A percentile compares a stretch with the other conserved stretches of the same genome.
phyloP scores from a whole-genome alignment of 192 early-diverging fungal genomes.

The Endogone sp. region DNA sequence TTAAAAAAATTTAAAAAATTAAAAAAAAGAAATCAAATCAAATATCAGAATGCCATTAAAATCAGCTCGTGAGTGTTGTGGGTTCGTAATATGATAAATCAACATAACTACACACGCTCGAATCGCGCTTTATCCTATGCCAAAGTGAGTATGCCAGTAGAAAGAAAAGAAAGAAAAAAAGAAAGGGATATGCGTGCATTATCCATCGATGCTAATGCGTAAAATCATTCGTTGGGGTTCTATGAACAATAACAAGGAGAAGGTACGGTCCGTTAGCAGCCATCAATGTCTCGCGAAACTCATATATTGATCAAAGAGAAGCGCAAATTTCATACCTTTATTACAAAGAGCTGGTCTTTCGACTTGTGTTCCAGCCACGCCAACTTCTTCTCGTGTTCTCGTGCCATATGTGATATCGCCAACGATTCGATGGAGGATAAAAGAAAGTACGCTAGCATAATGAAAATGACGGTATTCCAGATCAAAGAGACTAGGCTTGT shows the following conservation, averaged over 20 bases:
- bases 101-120: no score
- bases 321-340: constrained; percentile 21
- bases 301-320: constrained; percentile 18
- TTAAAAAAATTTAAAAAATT: not conserved
- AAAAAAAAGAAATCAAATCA: no score
- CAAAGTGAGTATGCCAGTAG: no score
- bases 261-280: not conserved
- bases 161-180: no score
- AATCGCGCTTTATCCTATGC: no score
- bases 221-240: no score
- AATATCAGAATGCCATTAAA: no score
- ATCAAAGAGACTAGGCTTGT: constrained; percentile 53
- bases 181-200: no score
- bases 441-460: constrained; percentile 85
- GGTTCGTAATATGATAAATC: no score
- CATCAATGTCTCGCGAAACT: constrained; percentile 4
- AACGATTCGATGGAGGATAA: constrained; percentile 80
- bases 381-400: constrained; percentile 42
- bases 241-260: no score
- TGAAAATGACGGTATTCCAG: constrained; percentile 78
- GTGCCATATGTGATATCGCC: constrained; percentile 69
- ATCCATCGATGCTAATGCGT: no score
- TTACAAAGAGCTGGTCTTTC: not conserved
- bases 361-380: constrained; percentile 4
- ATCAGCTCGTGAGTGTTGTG: no score